Conservation (phyloP, 345 rosid genomes). For the Eucalyptus camaldulensis region DNA sequence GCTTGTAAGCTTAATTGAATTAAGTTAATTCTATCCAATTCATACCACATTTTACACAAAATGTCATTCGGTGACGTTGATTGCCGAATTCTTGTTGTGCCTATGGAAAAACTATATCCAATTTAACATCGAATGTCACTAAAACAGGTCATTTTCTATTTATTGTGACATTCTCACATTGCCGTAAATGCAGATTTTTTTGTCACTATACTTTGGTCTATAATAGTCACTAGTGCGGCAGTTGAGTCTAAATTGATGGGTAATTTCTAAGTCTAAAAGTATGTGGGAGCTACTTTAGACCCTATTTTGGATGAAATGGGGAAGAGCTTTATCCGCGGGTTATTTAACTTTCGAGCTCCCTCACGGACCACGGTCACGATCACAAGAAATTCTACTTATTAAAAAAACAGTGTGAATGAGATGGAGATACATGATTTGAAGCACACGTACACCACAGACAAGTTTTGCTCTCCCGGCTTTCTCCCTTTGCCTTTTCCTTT, state of each 20-base stretch:
- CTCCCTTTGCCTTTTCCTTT: background rate
- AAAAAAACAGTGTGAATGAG: background rate
- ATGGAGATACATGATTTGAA: background rate
- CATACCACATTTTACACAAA: background rate
- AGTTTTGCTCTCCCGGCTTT: background rate
- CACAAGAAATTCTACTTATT: background rate
- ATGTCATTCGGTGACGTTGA: background rate
- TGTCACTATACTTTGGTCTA: background rate
- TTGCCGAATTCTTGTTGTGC: background rate
- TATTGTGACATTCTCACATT: background rate
- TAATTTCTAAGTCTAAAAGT: background rate
- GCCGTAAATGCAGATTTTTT: background rate
- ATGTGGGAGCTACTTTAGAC: background rate
- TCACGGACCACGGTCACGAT: background rate
- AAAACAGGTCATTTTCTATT: background rate
- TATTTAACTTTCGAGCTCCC: background rate
- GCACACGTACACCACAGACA: background rate
- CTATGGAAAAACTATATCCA: background rate
- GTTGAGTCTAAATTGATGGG: background rate
- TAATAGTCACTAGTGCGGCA: background rate
- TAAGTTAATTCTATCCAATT: background rate
- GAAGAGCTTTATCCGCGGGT: background rate
- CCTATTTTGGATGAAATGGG: background rate
- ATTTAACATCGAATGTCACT: background rate
- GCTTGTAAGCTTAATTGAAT: background rate